Base-by-base conservation (phyloP, 257 asterid genomes). In the Ajuga chamaepitys region DNA sequence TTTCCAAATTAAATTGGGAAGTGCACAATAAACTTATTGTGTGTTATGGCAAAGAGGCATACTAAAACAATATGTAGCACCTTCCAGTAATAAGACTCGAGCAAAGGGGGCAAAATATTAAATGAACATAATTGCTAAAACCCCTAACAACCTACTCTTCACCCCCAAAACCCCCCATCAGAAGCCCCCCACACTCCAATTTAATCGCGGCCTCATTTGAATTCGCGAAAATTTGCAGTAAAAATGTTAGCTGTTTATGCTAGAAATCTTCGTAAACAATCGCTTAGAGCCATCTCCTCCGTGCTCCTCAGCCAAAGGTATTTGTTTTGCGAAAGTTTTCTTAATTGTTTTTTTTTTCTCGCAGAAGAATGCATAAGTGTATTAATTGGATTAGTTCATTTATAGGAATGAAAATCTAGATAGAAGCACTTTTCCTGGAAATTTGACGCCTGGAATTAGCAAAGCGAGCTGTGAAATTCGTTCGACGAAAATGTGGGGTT, bases 241-340 rank as follows among this genome's bases (percentile, higher is more conserved):
- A 54, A 66, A 64, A 75, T 79, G 81, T 42, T 75, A 52, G 41
- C 81, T 45, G 37, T 57, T 66, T 60, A 21, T 7, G 60, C 68
- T 13, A 55, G 77, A 63, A 76, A 70, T 48, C 63, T 73, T 1
- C 71, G 47, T 10, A 47, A 28, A 16, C 80, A 68, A 5, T 70
- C 76, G 14, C 53, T 78, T 50, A 65, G 67, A 42, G 50, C 63
- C 20, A 70, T 78, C 17, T 66, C 78, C 10, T 78, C 54, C 13
- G n/a, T 73, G 10, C 67, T 75, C 50, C 62, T 74, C 78, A 63
- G 73, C 71, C 78, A 54, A 59, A 68, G 87, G 87, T 78, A 46
- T 61, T 11, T 4, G 17, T 12, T 25, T 54, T 37, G 38, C 14
- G 11, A 52, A 2, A 9, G 13, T 40, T 68, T 48, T 24, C 14